Base-by-base conservation (phyloP, 2,329 filamentous ascomycete genomes). In the Exophiala phaeomuriformis region DNA sequence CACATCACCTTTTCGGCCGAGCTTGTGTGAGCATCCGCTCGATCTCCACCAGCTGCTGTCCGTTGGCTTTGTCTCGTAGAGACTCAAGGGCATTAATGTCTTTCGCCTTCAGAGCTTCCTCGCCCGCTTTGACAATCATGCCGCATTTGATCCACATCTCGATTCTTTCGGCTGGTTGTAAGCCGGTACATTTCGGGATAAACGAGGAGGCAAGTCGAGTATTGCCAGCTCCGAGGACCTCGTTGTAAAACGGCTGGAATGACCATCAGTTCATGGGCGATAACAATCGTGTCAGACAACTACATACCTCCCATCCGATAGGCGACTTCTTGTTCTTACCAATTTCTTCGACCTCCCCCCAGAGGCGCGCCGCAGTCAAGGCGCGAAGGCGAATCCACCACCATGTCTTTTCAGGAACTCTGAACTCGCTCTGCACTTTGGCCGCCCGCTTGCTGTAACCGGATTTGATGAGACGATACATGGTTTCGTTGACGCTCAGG, bases 81-180 rank as follows among this genome's bases (percentile, higher is more conserved):
- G 83, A 77, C 63, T 85, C 81, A 71, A 94, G 82, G n/a, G 84
- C 74, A 62, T 84, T 84, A 46, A 81, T 75, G 67, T 98, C 88
- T 70, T 87, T 94, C 55, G 80, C 77, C 72, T 84, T 88, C 55
- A 90, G 78, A 2, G 93, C 91, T 72, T 97, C 93, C 71, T 97
- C 90, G 3, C 86, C 93, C 2, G 93, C 93, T 71, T 88, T 90
- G 30, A 86, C 80, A 42, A 89, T 76, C 83, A 95, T 81, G 12
- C 91, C 91, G 69, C 93, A 97, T 72, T 95, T 95, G 64, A 95
- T 84, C 79, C 90, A 98, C 91, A 98, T 96, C 61, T 85, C 81
- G 51, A 95, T 84, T 2, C 84, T 76, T 63, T 90, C 86, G 2
- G 81, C 78, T 1, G 80, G 75, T 42, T 83, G 78, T 44, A 94